A percentile compares a stretch with the other conserved stretches of the same genome.
Conservation (phyloP, 2,329 filamentous ascomycete genomes). For the Fusarium metavorans region DNA sequence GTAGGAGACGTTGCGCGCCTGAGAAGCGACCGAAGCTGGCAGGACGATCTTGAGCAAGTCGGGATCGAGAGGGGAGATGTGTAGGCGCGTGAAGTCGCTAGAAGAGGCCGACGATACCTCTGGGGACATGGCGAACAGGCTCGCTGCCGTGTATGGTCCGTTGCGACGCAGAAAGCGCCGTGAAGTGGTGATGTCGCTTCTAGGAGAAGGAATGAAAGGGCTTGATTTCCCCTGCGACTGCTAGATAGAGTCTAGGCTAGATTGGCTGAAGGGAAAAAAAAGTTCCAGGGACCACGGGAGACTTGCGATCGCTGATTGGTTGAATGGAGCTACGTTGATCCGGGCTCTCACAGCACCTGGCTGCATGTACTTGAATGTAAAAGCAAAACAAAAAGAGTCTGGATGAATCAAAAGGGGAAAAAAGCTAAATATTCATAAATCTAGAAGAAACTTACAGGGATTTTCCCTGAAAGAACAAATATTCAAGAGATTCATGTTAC, state of each 20-base stretch:
- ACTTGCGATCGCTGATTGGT: conserved; percentile 36
- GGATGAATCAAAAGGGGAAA: neutral
- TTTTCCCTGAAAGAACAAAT: neutral
- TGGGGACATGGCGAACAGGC: conserved; percentile 41
- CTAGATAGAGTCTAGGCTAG: neutral
- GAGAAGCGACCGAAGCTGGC: conserved; percentile 72
- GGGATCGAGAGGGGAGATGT: conserved; percentile 88
- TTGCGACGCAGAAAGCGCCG: conserved; percentile 36
- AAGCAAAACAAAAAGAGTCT: neutral
- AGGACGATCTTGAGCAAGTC: conserved; percentile 80
- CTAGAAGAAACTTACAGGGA: neutral
- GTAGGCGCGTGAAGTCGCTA: conserved; percentile 63
- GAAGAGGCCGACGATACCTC: conserved; percentile 30
- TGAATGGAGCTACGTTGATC: conserved; percentile 42
- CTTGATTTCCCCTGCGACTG: conserved; percentile 13
- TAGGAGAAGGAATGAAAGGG: conserved; percentile 28
- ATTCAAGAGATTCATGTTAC: neutral
- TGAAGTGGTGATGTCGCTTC: conserved; percentile 14
- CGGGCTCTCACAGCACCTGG: conserved; percentile 14
- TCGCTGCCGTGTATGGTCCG: conserved; percentile 16
- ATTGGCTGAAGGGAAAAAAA: conserved; percentile 40
- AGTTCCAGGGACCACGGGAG: conserved; percentile 27
- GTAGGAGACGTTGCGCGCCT: conserved; percentile 87
- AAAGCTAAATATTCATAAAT: neutral
- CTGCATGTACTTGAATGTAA: neutral